Percentiles rank a stretch among this genome's conserved stretches.
These are phyloP conservation scores for Rehmannia glutinosa DNA, from an alignment of 257 asterid genomes.

Conservation along the genomic window DNA sequence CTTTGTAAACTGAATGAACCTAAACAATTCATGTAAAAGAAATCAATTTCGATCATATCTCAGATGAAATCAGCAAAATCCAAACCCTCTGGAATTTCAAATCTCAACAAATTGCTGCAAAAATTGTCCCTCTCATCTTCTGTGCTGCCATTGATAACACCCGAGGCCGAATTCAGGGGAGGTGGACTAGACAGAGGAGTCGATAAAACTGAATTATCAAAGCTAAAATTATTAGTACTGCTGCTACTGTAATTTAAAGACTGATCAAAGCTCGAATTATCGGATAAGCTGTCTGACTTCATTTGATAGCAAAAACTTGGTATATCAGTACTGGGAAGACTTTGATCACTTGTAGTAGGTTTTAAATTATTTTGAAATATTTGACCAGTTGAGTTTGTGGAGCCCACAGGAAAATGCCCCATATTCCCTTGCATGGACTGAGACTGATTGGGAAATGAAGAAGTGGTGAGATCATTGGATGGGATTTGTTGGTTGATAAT, in stretches of 20 bases:
- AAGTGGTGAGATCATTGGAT: slow-evolving; percentile 17
- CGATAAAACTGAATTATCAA: slow-evolving; percentile 29
- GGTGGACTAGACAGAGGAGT: slow-evolving; percentile 36
- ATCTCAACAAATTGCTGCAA: slow-evolving; percentile 33
- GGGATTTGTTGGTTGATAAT: slow-evolving; percentile 33
- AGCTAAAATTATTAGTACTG: not conserved
- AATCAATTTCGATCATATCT: not conserved
- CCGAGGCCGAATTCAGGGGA: slow-evolving; percentile 17
- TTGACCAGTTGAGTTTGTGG: slow-evolving; percentile 30
- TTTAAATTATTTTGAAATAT: slow-evolving; percentile 29
- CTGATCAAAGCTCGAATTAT: slow-evolving; percentile 26
- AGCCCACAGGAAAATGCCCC: slow-evolving; percentile 17
- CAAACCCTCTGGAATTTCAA: slow-evolving; percentile 42
- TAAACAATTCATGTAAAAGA: not conserved
- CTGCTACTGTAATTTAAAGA: not conserved
- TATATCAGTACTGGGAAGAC: slow-evolving; percentile 7
- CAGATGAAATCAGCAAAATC: slow-evolving; percentile 36
- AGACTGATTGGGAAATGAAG: slow-evolving; percentile 22
- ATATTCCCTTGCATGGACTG: slow-evolving; percentile 24
- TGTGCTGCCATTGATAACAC: slow-evolving; percentile 23
- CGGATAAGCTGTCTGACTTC: slow-evolving; percentile 35
- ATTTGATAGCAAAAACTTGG: slow-evolving; percentile 26
- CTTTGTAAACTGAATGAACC: not conserved
- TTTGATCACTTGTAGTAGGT: slow-evolving; percentile 21
- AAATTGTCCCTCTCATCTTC: slow-evolving; percentile 39